Evolutionary conservation across 2,329 filamentous ascomycete genomes (phyloP), one percentile per base, ranked within the genome.

Genomic region (Simplicillium sp.): DNA sequence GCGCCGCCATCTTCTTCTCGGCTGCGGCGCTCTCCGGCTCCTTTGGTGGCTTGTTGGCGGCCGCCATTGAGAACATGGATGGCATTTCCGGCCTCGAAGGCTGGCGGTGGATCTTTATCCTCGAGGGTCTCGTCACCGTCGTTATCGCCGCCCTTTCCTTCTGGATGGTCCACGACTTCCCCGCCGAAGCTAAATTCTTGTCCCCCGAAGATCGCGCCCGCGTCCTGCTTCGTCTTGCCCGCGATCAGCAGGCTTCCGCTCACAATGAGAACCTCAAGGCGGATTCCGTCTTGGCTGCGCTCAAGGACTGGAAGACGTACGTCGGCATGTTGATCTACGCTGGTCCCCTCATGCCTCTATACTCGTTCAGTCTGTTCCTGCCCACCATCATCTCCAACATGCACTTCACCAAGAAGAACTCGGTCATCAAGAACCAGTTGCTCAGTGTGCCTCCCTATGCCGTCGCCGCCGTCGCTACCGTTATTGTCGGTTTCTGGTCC

Each of bases 221-320:
- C 8, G 83, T 92, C 0, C 64, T 87, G n/a, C 71, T 77, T 5
- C 77, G 87, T 3, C 68, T 94, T 9, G 74, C 74, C 37, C 58
- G 66, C 4, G 87, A 94, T 56, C 70, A 85, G 49, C 87, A 94
- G 58, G 70, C 76, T 9, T 83, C 77, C n/a, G 83, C 83, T 2
- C 71, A 80, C 46, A 77, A 84, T 48, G 87, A 94, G 56, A 69
- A 80, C 11, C 92, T 89, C 64, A 77, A 81, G 49, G 78, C 77
- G 66, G 63, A 66, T 3, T 88, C 87, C 56, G 71, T 92, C 44
- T 86, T 77, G 73, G 73, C 76, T 11, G 80, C 79, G 7, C 50
- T 90, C 14, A 81, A 73, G 43, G 87, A 94, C 55, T 94, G 85
- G 82, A 94, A 94, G 67, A 94, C 83, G 15, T 92, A 80, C 61